A percentile compares a stretch with the other conserved stretches of the same genome.
These are phyloP conservation scores for Syzygium jambos DNA, from an alignment of 345 rosid species.

Conservation along the genomic window DNA sequence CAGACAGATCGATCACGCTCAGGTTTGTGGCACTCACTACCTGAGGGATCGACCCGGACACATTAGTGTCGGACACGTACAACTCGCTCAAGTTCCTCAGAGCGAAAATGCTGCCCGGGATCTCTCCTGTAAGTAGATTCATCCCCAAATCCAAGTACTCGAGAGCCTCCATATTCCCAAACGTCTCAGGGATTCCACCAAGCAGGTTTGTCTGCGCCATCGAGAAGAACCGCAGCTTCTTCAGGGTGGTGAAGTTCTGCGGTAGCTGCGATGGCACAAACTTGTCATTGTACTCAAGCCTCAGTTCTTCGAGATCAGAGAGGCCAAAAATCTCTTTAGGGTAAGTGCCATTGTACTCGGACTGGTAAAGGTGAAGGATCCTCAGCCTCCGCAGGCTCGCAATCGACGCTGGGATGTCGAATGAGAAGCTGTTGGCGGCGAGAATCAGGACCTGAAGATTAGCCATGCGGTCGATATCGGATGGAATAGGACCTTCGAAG, in stretches of 20 bases:
- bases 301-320: constrained; percentile 23
- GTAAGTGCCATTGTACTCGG: constrained; percentile 29
- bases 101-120: constrained; percentile 31
- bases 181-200: constrained; percentile 39
- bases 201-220: constrained; percentile 27
- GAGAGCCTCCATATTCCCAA: constrained; percentile 32
- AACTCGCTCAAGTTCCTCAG: constrained; percentile 33
- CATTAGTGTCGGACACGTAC: constrained; percentile 13
- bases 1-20: constrained; percentile 30
- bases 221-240: constrained; percentile 23
- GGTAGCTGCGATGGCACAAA: constrained; percentile 23
- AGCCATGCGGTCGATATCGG: constrained; percentile 29
- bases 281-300: constrained; percentile 6
- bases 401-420: constrained; percentile 32
- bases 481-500: constrained; percentile 39
- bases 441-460: constrained; percentile 23
- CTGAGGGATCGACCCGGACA: constrained; percentile 47
- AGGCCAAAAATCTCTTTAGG: constrained; percentile 33
- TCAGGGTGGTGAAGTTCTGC: constrained; percentile 17
- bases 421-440: constrained; percentile 30
- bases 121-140: constrained; percentile 27
- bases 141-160: constrained; percentile 21
- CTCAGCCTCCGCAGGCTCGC: constrained; percentile 25
- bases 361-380: constrained; percentile 16
- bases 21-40: constrained; percentile 20